phyloP scores from a whole-genome alignment of 306 rosid species.

The Canavalia ensiformis region DNA sequence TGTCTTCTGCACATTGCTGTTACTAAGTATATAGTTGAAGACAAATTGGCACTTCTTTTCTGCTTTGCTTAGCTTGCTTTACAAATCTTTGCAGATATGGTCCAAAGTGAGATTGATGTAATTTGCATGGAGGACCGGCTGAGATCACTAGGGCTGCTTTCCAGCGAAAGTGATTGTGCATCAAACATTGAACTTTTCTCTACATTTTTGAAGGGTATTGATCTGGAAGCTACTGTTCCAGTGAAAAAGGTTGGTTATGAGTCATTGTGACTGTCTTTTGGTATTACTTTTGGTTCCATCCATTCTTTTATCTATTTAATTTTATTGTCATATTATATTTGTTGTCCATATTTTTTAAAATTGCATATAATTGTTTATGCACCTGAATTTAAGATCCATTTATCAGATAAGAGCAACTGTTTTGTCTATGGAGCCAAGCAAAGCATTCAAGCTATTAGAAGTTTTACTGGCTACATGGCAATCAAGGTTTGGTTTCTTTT shows the following conservation, averaged over 20 bases:
- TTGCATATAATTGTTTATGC: constrained; percentile 42
- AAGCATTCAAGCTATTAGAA: constrained; percentile 73
- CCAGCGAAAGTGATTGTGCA: constrained; percentile 57
- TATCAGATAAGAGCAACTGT: constrained; percentile 71
- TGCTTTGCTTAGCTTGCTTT: constrained; percentile 43
- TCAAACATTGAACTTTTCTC: constrained; percentile 57
- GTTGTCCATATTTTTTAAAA: constrained; percentile 22
- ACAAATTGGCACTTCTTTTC: constrained; percentile 31
- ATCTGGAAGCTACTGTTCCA: constrained; percentile 64
- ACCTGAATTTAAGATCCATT: constrained; percentile 42
- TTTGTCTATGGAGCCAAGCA: constrained; percentile 64
- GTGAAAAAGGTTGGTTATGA: constrained; percentile 69
- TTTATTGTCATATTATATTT: not conserved
- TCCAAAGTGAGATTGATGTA: constrained; percentile 55
- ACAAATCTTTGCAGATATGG: constrained; percentile 63
- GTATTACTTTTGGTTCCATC: not conserved
- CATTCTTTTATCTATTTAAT: constrained; percentile 5
- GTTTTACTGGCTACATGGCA: constrained; percentile 73
- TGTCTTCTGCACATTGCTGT: constrained; percentile 17
- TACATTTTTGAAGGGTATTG: constrained; percentile 63
- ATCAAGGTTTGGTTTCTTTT: constrained; percentile 68
- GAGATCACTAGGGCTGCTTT: constrained; percentile 73
- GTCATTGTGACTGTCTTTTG: constrained; percentile 22
- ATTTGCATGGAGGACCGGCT: constrained; percentile 81
- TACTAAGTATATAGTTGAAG: constrained; percentile 35